These are phyloP conservation scores for Eutypella sp. DNA, from an alignment of 2,329 filamentous ascomycete genomes.

Conservation along the genomic window DNA sequence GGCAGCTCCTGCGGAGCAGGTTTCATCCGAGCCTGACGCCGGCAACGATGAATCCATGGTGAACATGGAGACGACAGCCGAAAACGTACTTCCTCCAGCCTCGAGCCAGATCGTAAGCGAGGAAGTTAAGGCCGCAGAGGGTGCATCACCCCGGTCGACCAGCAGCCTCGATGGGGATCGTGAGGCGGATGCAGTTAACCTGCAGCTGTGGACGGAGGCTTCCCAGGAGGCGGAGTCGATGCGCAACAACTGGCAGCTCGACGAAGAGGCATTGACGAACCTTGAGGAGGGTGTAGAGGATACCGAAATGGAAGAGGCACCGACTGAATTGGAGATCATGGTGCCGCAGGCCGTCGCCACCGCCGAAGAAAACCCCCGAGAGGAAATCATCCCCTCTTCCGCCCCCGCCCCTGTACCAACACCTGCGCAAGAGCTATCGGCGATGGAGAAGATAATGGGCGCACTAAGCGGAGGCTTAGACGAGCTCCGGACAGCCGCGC, in stretches of 20 bases:
- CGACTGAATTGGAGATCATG: background rate
- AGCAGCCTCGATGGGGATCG: slow-evolving; percentile 10
- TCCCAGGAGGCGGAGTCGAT: slow-evolving; percentile 17
- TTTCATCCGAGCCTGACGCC: too few relatives aligned
- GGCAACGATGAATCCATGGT: slow-evolving; percentile 8
- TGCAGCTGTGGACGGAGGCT: slow-evolving; percentile 27
- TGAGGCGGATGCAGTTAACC: slow-evolving; percentile 24
- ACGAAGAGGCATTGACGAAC: slow-evolving; percentile 4
- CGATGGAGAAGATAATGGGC: slow-evolving; percentile 45
- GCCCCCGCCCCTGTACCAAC: too few relatives aligned
- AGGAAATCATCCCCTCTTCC: too few relatives aligned
- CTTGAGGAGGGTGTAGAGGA: slow-evolving; percentile 9
- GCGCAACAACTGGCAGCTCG: slow-evolving; percentile 5
- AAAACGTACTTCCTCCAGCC: slow-evolving; percentile 3
- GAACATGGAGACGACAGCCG: slow-evolving; percentile 5
- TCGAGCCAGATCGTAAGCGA: slow-evolving; percentile 7
- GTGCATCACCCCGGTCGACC: slow-evolving; percentile 6
- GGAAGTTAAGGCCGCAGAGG: slow-evolving; percentile 8
- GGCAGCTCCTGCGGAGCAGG: too few relatives aligned
- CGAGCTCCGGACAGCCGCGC: slow-evolving; percentile 51
- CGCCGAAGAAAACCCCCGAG: too few relatives aligned
- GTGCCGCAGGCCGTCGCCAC: too few relatives aligned
- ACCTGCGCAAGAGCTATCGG: slow-evolving; percentile 32
- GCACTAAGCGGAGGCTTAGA: slow-evolving; percentile 52
- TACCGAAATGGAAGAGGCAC: slow-evolving; percentile 2